Percentiles rank a stretch among this genome's conserved stretches.
These are phyloP conservation scores for Penicillium sp. DNA, from an alignment of 2,329 filamentous ascomycete species.

Conservation along the genomic window DNA sequence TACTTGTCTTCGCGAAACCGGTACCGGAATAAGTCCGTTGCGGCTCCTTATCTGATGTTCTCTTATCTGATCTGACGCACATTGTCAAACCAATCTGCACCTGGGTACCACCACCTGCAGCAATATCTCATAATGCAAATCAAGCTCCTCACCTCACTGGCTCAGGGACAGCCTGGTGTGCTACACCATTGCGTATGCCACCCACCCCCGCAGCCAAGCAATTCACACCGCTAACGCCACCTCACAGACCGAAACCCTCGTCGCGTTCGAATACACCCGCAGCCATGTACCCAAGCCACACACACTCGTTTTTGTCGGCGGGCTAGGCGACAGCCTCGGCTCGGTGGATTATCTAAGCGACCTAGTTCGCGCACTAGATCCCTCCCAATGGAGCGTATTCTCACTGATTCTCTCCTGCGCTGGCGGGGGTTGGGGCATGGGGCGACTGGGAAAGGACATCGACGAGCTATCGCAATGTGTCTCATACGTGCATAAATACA, in stretches of 20 bases:
- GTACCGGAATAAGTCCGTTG: neutral
- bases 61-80: constrained; percentile 27
- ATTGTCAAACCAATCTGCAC: constrained; percentile 1
- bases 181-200: constrained; percentile 24
- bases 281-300: constrained; percentile 37
- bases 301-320: constrained; percentile 58
- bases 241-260: constrained; percentile 34
- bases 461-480: constrained; percentile 54
- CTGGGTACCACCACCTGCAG: neutral
- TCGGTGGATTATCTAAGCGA: constrained; percentile 53
- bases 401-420: constrained; percentile 52
- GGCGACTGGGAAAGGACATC: constrained; percentile 53
- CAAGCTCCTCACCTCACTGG: constrained; percentile 18
- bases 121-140: constrained; percentile 18
- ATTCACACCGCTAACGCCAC: constrained; percentile 2
- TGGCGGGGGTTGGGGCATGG: constrained; percentile 55
- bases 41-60: constrained; percentile 21
- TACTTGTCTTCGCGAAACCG: neutral
- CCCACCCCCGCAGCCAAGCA: neutral
- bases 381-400: constrained; percentile 53
- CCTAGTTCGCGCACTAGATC: constrained; percentile 48
- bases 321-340: constrained; percentile 57
- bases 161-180: constrained; percentile 23
- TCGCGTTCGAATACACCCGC: constrained; percentile 41
- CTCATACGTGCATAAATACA: constrained; percentile 47